These are phyloP conservation scores for Cardamine occulta DNA, from an alignment of 345 rosid species.

Conservation along the genomic window DNA sequence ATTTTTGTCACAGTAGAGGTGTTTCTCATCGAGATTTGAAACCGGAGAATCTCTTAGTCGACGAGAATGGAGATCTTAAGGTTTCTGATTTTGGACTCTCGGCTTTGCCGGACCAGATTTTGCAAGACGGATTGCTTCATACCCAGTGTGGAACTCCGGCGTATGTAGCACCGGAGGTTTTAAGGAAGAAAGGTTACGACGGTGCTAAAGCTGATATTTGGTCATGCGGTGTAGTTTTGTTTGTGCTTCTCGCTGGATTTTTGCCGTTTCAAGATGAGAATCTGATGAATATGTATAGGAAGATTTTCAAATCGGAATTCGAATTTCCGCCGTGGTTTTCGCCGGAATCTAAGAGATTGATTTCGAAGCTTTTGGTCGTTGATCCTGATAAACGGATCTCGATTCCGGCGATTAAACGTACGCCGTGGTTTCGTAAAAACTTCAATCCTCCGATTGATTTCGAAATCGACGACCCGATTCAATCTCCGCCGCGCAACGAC, in stretches of 20 bases:
- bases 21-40: conserved; percentile 82
- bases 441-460: conserved; percentile 43
- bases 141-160: conserved; percentile 95
- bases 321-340: conserved; percentile 75
- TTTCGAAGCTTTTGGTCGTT: conserved; percentile 64
- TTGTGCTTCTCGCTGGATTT: conserved; percentile 64
- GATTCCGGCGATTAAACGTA: conserved; percentile 61
- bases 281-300: conserved; percentile 63
- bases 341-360: conserved; percentile 54
- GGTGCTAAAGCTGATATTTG: conserved; percentile 78
- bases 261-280: conserved; percentile 79
- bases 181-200: conserved; percentile 79
- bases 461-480: conserved; percentile 41
- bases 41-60: conserved; percentile 77
- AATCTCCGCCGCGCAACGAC: neutral
- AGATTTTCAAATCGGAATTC: conserved; percentile 61
- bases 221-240: conserved; percentile 87
- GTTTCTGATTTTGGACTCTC: conserved; percentile 85
- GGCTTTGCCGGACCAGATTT: conserved; percentile 66
- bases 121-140: conserved; percentile 75
- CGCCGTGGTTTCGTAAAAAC: conserved; percentile 71
- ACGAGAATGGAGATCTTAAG: conserved; percentile 69
- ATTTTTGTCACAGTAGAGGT: conserved; percentile 80
- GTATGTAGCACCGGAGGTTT: conserved; percentile 85
- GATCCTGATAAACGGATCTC: conserved; percentile 67